Percentiles rank a stretch among this genome's conserved stretches.
These are phyloP conservation scores for Nitzschia palea DNA, from an alignment of 108 stramenopile species.

Conservation along the genomic window DNA sequence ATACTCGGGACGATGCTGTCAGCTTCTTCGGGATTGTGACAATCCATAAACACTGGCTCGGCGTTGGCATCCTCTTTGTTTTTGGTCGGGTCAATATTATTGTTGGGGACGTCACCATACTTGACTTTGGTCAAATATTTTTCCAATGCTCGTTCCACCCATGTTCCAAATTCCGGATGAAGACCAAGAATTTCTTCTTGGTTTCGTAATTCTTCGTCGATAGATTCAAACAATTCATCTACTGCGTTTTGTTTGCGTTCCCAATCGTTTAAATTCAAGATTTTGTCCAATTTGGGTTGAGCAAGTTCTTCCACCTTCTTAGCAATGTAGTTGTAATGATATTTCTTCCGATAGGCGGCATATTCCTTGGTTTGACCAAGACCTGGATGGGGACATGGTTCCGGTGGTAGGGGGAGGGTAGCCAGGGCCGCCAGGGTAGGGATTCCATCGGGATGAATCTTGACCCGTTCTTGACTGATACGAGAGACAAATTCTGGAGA, in stretches of 20 bases:
- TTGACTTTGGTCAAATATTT: slow-evolving; percentile 52
- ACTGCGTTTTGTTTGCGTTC: slow-evolving; percentile 69
- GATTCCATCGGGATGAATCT: slow-evolving; percentile 54
- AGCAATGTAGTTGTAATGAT: slow-evolving; percentile 30
- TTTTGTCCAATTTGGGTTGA: slow-evolving; percentile 34
- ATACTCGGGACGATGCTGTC: slow-evolving; percentile 61
- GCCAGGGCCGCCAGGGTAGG: slow-evolving; percentile 62
- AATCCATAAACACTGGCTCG: slow-evolving; percentile 76
- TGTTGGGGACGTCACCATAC: not conserved
- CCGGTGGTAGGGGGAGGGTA: slow-evolving; percentile 43
- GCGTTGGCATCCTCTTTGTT: slow-evolving; percentile 22
- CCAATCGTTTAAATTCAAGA: slow-evolving; percentile 43
- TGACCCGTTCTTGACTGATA: slow-evolving; percentile 67
- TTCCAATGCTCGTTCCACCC: slow-evolving; percentile 70
- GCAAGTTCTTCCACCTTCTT: slow-evolving; percentile 44
- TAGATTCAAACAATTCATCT: slow-evolving; percentile 71
- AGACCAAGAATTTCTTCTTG: slow-evolving; percentile 52
- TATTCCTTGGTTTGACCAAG: slow-evolving; percentile 51
- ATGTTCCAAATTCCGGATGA: slow-evolving; percentile 57
- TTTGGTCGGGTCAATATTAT: slow-evolving; percentile 8
- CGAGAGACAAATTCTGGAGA: slow-evolving; percentile 56
- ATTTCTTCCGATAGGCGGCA: slow-evolving; percentile 40
- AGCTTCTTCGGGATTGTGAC: slow-evolving; percentile 38
- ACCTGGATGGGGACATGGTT: slow-evolving; percentile 45
- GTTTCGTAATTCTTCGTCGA: slow-evolving; percentile 53